Evolutionary conservation across 768 basidiomycete genomes (phyloP).

Genomic region (Coprinellus micaceus): DNA sequence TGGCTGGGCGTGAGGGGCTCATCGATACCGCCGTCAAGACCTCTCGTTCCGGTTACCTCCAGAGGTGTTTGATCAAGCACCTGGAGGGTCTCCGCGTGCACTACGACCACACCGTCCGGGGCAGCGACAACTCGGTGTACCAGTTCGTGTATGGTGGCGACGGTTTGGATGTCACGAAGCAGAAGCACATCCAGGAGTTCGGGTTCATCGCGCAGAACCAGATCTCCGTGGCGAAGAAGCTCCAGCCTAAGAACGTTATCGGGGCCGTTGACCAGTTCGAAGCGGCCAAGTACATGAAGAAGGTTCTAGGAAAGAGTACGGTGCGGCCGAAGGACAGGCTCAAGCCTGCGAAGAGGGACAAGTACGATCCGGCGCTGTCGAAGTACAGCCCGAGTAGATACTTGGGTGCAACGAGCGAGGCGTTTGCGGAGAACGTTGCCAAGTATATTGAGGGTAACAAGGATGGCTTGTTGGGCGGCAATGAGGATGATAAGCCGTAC

Average conservation of each 20-base stretch:
- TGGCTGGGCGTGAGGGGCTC: conserved; percentile 98
- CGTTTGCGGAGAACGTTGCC: conserved; percentile 77
- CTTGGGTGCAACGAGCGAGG: conserved; percentile 90
- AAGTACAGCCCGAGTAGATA: conserved; percentile 73
- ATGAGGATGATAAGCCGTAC: conserved; percentile 27
- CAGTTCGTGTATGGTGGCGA: conserved; percentile 98
- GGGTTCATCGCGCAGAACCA: conserved; percentile 90
- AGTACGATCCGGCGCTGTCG: conserved; percentile 69
- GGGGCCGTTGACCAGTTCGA: conserved; percentile 61
- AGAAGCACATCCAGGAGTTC: conserved; percentile 92
- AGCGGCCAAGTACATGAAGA: conserved; percentile 83
- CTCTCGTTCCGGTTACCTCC: conserved; percentile 95
- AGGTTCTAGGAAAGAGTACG: conserved; percentile 71
- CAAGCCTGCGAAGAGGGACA: conserved; percentile 49
- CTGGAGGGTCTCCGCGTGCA: conserved; percentile 94
- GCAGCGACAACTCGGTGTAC: conserved; percentile 87
- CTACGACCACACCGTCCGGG: conserved; percentile 97
- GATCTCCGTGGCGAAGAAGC: conserved; percentile 68
- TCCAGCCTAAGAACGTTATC: conserved; percentile 56
- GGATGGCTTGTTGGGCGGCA: conserved; percentile 38
- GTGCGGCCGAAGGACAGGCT: conserved; percentile 35
- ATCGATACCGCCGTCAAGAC: conserved; percentile 99
- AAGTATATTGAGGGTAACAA: conserved; percentile 79
- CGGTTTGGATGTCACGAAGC: conserved; percentile 92
- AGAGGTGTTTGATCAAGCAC: conserved; percentile 97